A percentile compares a stretch with the other conserved stretches of the same genome.
phyloP scores from a whole-genome alignment of 1,139 yeast species.

The Diutina rugosa region DNA sequence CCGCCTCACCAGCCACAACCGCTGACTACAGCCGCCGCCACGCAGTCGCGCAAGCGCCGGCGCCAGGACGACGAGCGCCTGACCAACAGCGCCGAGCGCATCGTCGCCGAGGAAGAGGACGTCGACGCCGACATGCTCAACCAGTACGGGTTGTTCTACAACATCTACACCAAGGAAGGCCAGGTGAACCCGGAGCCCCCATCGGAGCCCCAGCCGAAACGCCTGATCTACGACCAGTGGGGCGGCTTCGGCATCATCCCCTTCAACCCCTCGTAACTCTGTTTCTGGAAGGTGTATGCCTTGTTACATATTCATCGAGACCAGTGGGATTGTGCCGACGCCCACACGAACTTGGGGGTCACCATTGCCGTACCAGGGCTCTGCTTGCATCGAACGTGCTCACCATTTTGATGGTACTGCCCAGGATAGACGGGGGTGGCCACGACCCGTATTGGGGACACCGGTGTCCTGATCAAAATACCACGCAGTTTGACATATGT shows the following conservation, averaged over 20 bases:
- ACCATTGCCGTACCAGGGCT: too few species aligned
- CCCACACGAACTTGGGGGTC: too few species aligned
- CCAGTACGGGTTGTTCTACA: slow-evolving; percentile 23
- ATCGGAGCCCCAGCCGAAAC: slow-evolving; percentile 5
- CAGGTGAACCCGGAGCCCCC: slow-evolving; percentile 12
- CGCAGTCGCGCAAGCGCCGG: not conserved
- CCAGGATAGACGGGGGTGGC: too few species aligned
- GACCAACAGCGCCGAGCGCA: not conserved
- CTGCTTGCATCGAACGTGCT: too few species aligned
- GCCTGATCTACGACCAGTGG: slow-evolving; percentile 2
- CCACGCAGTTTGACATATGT: too few species aligned
- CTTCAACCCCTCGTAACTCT: slow-evolving; percentile 20
- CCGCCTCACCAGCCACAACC: slow-evolving; percentile 12
- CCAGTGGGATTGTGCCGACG: too few species aligned
- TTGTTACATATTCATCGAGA: too few species aligned
- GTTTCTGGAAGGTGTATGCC: too few species aligned
- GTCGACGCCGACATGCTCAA: slow-evolving; percentile 9
- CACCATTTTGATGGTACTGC: too few species aligned
- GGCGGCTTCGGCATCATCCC: slow-evolving; percentile 13
- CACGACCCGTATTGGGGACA: too few species aligned
- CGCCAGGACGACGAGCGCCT: not conserved
- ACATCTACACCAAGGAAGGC: slow-evolving; percentile 22
- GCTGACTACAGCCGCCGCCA: not conserved
- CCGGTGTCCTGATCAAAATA: too few species aligned
- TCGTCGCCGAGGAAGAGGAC: not conserved